Evolutionary conservation across 257 asterid species (phyloP).

Genomic region (Ocimum tenuiflorum): DNA sequence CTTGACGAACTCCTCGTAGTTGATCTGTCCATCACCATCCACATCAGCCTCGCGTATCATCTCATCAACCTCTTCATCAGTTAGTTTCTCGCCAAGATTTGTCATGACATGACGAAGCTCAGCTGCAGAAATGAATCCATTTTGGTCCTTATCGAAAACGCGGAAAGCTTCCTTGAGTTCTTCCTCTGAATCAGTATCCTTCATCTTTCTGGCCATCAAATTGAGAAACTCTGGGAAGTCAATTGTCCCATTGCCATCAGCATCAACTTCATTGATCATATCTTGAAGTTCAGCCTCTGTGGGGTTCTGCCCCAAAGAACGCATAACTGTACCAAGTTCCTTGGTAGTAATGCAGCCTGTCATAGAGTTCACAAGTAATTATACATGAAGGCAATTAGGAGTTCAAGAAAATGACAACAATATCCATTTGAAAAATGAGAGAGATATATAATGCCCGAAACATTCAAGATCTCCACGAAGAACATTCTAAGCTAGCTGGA

Average conservation of each 20-base stretch:
- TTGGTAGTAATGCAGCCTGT: slow-evolving; percentile 80
- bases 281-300: slow-evolving; percentile 88
- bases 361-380: slow-evolving; percentile 6
- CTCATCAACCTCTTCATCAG: slow-evolving; percentile 86
- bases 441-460: not conserved
- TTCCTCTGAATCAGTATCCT: slow-evolving; percentile 87
- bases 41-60: slow-evolving; percentile 91
- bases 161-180: slow-evolving; percentile 89
- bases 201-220: slow-evolving; percentile 84
- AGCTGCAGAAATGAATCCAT: slow-evolving; percentile 83
- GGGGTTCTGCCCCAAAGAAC: slow-evolving; percentile 83
- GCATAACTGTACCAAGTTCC: slow-evolving; percentile 87
- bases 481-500: not conserved
- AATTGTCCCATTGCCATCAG: slow-evolving; percentile 81
- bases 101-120: slow-evolving; percentile 90
- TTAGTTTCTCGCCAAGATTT: slow-evolving; percentile 82
- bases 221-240: slow-evolving; percentile 90
- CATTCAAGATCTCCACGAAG: not conserved
- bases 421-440: not conserved
- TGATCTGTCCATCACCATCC: slow-evolving; percentile 89
- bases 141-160: slow-evolving; percentile 80
- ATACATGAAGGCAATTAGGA: not conserved
- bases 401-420: not conserved
- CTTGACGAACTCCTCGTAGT: slow-evolving; percentile 85
- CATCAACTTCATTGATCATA: slow-evolving; percentile 85